A percentile compares a stretch with the other conserved stretches of the same genome.
Conservation (phyloP, 2,329 filamentous ascomycete species). For the Clarireedia monteithiana region DNA sequence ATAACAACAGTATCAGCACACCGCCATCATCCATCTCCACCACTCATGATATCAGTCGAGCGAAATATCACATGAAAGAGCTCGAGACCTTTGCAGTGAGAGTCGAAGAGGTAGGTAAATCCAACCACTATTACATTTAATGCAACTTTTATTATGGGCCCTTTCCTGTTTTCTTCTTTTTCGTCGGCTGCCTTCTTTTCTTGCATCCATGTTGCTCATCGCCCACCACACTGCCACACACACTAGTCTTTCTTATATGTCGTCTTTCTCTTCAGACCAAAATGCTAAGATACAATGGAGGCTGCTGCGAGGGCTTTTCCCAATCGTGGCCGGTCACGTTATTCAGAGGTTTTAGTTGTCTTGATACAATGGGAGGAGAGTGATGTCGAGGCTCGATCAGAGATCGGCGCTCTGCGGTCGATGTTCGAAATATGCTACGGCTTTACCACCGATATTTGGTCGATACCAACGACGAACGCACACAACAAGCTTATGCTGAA, state of each 20-base stretch:
- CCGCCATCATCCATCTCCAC: slow-evolving; percentile 9
- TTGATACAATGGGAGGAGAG: slow-evolving; percentile 22
- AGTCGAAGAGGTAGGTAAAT: slow-evolving; percentile 9
- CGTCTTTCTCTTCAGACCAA: neutral
- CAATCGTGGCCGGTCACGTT: slow-evolving; percentile 17
- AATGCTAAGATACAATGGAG: slow-evolving; percentile 12
- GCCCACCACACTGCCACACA: neutral
- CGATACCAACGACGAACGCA: slow-evolving; percentile 18
- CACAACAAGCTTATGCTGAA: slow-evolving; percentile 20
- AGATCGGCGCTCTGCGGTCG: slow-evolving; percentile 15
- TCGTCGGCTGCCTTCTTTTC: slow-evolving; percentile 2
- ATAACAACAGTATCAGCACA: slow-evolving; percentile 2
- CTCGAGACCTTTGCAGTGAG: slow-evolving; percentile 11
- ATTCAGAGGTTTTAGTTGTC: slow-evolving; percentile 18
- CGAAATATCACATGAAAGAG: slow-evolving; percentile 14
- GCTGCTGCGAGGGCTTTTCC: slow-evolving; percentile 20
- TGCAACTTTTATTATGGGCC: slow-evolving; percentile 3
- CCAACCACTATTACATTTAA: neutral
- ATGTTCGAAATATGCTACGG: slow-evolving; percentile 18
- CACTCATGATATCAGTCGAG: slow-evolving; percentile 13
- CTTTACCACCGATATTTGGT: slow-evolving; percentile 19
- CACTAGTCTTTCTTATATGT: neutral
- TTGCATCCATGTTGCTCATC: neutral
- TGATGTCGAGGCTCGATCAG: slow-evolving; percentile 14
- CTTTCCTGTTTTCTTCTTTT: neutral